phyloP scores from a whole-genome alignment of 306 rosid species.

The Lathyrus tuberosus region DNA sequence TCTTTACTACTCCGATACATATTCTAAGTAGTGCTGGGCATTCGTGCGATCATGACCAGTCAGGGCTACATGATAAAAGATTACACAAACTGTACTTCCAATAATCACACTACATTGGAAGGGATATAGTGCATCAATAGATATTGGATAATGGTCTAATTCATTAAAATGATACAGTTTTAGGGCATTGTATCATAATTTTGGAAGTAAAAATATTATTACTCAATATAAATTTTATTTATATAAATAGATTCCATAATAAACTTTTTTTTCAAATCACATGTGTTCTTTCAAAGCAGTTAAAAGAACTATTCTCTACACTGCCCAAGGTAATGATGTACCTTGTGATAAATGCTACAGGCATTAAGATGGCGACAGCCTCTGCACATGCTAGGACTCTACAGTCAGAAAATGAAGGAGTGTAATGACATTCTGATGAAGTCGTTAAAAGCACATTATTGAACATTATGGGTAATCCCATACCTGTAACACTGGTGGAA shows the following conservation, averaged over 20 bases:
- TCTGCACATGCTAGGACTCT: conserved; percentile 76
- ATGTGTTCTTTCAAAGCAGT: conserved; percentile 19
- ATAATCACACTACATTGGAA: conserved; percentile 22
- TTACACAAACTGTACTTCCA: conserved; percentile 26
- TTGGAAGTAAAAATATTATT: too few relatives aligned
- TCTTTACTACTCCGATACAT: neutral
- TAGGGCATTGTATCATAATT: conserved; percentile 14
- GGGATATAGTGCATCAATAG: conserved; percentile 12
- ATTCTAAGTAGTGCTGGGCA: neutral
- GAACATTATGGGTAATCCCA: conserved; percentile 33
- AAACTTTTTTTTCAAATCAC: too few relatives aligned
- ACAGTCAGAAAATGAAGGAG: conserved; percentile 41
- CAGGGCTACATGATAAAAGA: conserved; percentile 5
- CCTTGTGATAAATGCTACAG: conserved; percentile 91
- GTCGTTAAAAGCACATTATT: conserved; percentile 22
- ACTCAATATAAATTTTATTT: too few relatives aligned
- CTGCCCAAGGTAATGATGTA: conserved; percentile 42
- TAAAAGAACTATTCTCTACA: conserved; percentile 4
- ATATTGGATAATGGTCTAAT: conserved; percentile 9
- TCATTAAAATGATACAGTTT: conserved; percentile 27
- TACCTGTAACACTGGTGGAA: conserved; percentile 85
- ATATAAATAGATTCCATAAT: too few relatives aligned
- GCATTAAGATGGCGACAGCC: conserved; percentile 92
- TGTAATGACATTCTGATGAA: too few relatives aligned
- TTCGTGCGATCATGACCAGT: neutral